Evolutionary conservation across 768 basidiomycete genomes (phyloP), one percentile per base, ranked within the genome.

Genomic region (Inosperma sp.): DNA sequence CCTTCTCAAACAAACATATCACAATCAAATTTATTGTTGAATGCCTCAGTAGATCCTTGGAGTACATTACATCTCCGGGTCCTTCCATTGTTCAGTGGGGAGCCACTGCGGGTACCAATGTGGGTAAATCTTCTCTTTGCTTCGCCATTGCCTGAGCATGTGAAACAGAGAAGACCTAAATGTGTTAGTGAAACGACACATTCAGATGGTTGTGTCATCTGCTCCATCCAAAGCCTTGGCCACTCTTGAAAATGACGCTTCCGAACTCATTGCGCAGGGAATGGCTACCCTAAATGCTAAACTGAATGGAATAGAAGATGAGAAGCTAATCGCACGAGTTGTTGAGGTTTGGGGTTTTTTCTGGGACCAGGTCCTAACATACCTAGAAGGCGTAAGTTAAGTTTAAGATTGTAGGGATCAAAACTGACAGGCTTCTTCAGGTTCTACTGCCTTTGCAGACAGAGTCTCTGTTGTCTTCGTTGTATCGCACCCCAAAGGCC

Each of bases 291-390:
- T 97, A 21, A 93, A 90, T 57, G 83, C 91, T 0, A 93, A 90
- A 60, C 74, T 97, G 5, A 72, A 77, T 25, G 82, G 78, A 3
- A 71, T 87, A 7, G 86, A 92, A 22, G 93, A 94, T 35, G 84
- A 86, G 31, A 81, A 85, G 60, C 74, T 97, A 13, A 71, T 94
- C 5, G 72, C 73, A 4, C 77, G 90, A 23, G 76, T 95, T 14
- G 88, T 93, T 2, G 92, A 94, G 58, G 76, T 88, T 14, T 97
- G 93, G 93, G 80, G 78, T 12, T 94, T 95, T 73, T 96, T 96
- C 68, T 95, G 89, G 86, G 87, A 87, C 58, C 83, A 88, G 53
- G 83, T 93, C 22, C 71, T 93, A 6, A 86, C 90, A 7, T 93
- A 93, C 62, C 73, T 92, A 27, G 90, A 93, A 76, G 90, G 88